These are phyloP conservation scores for Phlyctochytrium planicorne DNA, from an alignment of 192 early-diverging fungal species.

Conservation along the genomic window DNA sequence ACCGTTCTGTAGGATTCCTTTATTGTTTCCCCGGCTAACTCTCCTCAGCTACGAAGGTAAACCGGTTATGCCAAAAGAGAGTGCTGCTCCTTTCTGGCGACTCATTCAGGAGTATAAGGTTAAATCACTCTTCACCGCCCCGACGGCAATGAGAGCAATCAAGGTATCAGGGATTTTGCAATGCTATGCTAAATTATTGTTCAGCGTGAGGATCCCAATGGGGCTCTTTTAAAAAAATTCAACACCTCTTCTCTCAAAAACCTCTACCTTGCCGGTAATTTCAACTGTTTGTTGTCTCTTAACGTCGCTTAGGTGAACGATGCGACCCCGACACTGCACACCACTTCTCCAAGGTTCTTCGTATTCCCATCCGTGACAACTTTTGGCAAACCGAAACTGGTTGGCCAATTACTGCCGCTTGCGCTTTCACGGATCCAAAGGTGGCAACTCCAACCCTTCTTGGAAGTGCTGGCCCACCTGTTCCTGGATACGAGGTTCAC, in stretches of 20 bases:
- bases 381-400: constrained; percentile 90
- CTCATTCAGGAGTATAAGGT: constrained; percentile 75
- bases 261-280: no score
- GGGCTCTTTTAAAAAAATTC: constrained; percentile 51
- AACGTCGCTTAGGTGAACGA: constrained; percentile 86
- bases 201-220: constrained; percentile 71
- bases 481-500: constrained; percentile 74
- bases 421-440: no score
- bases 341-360: constrained; percentile 46
- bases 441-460: constrained; percentile 35
- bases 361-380: constrained; percentile 68
- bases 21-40: not conserved
- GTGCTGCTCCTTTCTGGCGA: constrained; percentile 79
- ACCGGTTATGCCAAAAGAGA: constrained; percentile 66
- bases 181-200: no score
- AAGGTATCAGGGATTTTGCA: no score
- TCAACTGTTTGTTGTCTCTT: no score
- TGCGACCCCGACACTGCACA: constrained; percentile 75
- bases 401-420: constrained; percentile 75
- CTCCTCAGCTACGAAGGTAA: constrained; percentile 70
- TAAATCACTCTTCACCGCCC: constrained; percentile 76
- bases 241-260: constrained; percentile 63
- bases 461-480: constrained; percentile 76
- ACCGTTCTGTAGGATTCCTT: constrained; percentile 68
- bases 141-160: constrained; percentile 77